Percentiles rank a stretch among this genome's conserved stretches.
Evolutionary conservation across 495 filamentous ascomycete genomes (phyloP).

Genomic region (Penicillium herquei): DNA sequence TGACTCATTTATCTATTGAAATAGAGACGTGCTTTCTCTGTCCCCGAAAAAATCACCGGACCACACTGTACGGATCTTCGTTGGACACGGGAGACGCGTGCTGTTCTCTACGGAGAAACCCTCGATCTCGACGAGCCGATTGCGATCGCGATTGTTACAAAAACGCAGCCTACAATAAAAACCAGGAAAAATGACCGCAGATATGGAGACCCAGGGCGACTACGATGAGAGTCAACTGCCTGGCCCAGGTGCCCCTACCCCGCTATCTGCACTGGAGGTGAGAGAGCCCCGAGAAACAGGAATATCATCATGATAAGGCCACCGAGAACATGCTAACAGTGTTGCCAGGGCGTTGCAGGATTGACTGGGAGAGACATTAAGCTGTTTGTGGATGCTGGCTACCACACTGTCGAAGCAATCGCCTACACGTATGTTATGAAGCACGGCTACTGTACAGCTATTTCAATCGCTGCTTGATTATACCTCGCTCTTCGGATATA

Average conservation of each 20-base stretch:
- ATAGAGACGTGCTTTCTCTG: neutral
- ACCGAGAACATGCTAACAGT: neutral
- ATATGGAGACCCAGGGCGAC: slow-evolving; percentile 58
- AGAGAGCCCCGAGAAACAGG: slow-evolving; percentile 5
- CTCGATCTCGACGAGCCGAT: neutral
- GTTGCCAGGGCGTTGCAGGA: slow-evolving; percentile 67
- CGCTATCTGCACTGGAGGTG: slow-evolving; percentile 87
- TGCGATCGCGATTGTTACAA: neutral
- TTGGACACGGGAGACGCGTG: slow-evolving; percentile 4
- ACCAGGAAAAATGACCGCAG: slow-evolving; percentile 44
- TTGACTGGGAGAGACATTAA: slow-evolving; percentile 94
- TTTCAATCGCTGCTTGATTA: neutral
- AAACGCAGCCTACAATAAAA: neutral
- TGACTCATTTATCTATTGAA: slow-evolving; percentile 1
- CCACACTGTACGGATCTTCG: too few relatives aligned
- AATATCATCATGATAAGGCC: too few relatives aligned
- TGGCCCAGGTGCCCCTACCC: slow-evolving; percentile 91
- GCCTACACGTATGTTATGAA: slow-evolving; percentile 71
- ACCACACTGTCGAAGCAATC: slow-evolving; percentile 89
- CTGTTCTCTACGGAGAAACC: neutral
- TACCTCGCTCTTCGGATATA: too few relatives aligned
- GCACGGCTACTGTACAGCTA: neutral
- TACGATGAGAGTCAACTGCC: slow-evolving; percentile 62
- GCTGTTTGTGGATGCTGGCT: slow-evolving; percentile 86
- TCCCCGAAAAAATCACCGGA: too few relatives aligned